Percentiles rank a stretch among this genome's conserved stretches.
These are phyloP conservation scores for Cercospora sp. DNA, from an alignment of 2,329 filamentous ascomycete genomes.

Conservation along the genomic window DNA sequence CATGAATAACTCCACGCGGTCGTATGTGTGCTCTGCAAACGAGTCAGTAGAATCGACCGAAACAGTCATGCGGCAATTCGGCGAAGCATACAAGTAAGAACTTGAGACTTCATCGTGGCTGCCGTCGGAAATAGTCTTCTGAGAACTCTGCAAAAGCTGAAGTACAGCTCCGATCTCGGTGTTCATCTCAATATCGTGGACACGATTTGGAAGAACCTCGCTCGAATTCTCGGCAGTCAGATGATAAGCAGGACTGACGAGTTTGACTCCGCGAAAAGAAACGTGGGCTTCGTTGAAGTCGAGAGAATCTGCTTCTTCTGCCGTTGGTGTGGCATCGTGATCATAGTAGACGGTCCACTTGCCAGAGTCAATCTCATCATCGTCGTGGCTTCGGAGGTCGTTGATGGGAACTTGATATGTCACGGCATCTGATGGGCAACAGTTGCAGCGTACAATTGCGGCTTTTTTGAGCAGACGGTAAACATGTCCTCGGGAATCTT, in stretches of 20 bases:
- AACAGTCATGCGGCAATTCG: constrained; percentile 3
- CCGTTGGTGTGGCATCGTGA: neutral
- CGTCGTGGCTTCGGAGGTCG: neutral
- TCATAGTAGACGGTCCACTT: neutral
- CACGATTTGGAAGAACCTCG: neutral
- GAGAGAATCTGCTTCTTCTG: neutral
- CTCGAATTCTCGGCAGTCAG: neutral
- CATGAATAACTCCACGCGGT: neutral
- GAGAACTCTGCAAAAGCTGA: neutral
- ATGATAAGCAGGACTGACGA: neutral
- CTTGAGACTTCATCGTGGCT: fast-evolving
- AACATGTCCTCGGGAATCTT: constrained; percentile 3
- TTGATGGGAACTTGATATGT: neutral
- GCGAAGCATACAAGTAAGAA: constrained; percentile 3
- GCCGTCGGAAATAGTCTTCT: neutral
- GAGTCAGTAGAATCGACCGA: neutral
- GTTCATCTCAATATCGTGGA: neutral
- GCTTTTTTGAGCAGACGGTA: neutral
- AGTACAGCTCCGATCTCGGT: neutral
- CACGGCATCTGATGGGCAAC: too few species aligned
- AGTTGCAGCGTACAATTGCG: neutral
- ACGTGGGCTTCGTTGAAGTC: neutral
- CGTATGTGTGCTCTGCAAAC: constrained; percentile 2
- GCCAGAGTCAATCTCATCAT: too few species aligned
- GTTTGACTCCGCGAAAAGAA: neutral